Conservation (phyloP, 371 early-diverging fungal genomes). For the Saksenaea oblongispora region DNA sequence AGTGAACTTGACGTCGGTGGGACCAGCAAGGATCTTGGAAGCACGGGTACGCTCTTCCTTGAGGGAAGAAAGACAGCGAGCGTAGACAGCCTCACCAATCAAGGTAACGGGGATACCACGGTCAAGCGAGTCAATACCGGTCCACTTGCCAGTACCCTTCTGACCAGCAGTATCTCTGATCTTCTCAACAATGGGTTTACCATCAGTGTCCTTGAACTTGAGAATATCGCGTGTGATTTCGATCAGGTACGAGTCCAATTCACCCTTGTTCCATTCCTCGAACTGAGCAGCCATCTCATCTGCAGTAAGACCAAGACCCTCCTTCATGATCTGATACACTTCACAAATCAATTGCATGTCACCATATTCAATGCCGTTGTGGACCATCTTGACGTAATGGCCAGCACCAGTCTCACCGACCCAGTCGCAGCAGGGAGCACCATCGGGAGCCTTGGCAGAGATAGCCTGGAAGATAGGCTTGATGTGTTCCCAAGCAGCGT, state of each 20-base stretch:
- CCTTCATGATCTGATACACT: conserved; percentile 92
- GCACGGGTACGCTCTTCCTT: conserved; percentile 94
- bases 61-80: conserved; percentile 94
- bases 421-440: conserved; percentile 98
- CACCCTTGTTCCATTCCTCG: conserved; percentile 93
- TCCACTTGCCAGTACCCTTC: conserved; percentile 99
- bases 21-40: conserved; percentile 82
- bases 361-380: conserved; percentile 99
- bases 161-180: conserved; percentile 97
- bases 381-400: conserved; percentile 99
- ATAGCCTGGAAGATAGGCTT: conserved; percentile 96
- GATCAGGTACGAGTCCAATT: conserved; percentile 96
- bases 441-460: conserved; percentile 85
- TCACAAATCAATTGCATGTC: conserved; percentile 99
- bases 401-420: conserved; percentile 98
- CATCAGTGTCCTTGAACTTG: conserved; percentile 87
- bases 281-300: conserved; percentile 92
- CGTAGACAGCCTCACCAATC: conserved; percentile 97
- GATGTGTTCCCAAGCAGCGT: conserved; percentile 90
- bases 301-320: conserved; percentile 75
- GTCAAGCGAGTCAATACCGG: conserved; percentile 94
- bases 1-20: conserved; percentile 61
- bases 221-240: conserved; percentile 96
- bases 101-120: conserved; percentile 93
- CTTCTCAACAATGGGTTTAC: conserved; percentile 87